Evolutionary conservation across 2,329 filamentous ascomycete genomes (phyloP).

Genomic region (Phyllosticta citribraziliensis): DNA sequence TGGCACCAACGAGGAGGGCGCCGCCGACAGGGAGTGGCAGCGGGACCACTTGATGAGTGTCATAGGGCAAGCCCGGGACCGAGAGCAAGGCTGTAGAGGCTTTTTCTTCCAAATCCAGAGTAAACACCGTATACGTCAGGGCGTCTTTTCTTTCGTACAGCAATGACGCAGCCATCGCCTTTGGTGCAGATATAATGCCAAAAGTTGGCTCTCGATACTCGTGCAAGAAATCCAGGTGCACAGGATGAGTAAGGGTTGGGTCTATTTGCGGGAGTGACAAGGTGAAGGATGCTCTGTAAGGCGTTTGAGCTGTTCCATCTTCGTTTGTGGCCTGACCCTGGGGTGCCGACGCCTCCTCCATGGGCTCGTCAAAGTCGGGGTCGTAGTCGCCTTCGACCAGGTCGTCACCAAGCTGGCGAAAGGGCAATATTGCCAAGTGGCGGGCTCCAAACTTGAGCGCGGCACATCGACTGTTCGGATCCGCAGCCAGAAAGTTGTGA

Average conservation of each 20-base stretch:
- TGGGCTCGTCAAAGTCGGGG: conserved; percentile 59
- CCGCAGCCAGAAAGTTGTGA: conserved; percentile 73
- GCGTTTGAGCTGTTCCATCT: conserved; percentile 42
- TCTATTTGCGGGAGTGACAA: conserved; percentile 83
- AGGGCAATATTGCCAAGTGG: conserved; percentile 87
- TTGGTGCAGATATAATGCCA: conserved; percentile 76
- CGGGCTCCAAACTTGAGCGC: conserved; percentile 84
- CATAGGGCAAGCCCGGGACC: conserved; percentile 74
- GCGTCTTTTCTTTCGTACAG: conserved; percentile 70
- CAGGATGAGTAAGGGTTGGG: conserved; percentile 73
- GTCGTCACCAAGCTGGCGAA: conserved; percentile 77
- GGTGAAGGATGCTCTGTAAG: conserved; percentile 87
- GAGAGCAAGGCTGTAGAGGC: conserved; percentile 89
- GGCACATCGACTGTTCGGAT: conserved; percentile 86
- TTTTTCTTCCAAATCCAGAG: conserved; percentile 83
- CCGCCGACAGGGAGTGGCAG: conserved; percentile 81
- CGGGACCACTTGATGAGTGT: conserved; percentile 73
- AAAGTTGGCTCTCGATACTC: conserved; percentile 98
- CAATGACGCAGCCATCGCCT: conserved; percentile 63
- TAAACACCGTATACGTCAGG: conserved; percentile 87
- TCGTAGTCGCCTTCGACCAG: conserved; percentile 80
- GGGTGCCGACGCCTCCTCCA: conserved; percentile 18
- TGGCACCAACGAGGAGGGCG: conserved; percentile 73
- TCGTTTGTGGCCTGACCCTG: conserved; percentile 23
- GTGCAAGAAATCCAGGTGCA: conserved; percentile 86